Base-by-base conservation (phyloP, 2,329 filamentous ascomycete genomes). In the Dactylonectria estremocensis region DNA sequence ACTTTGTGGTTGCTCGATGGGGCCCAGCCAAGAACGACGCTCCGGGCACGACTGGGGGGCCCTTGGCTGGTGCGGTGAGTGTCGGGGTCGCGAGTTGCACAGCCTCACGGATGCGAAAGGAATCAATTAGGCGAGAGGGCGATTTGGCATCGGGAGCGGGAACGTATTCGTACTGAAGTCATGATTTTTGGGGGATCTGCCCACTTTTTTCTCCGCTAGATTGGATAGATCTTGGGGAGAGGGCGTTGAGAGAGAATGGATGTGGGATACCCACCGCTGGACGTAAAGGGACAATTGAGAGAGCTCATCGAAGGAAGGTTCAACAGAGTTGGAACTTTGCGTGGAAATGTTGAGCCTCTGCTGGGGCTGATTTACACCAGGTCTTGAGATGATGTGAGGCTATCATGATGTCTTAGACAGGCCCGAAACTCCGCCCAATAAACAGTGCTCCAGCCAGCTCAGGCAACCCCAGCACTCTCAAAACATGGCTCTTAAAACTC, bases 91-190 rank as follows among this genome's bases (percentile, higher is more conserved):
- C 43, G 33, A 57, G 37, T 22, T 50, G 60, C 60, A 43, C 53
- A 50, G 11, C 33, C 45, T 63, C 45, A 18, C 53, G 43, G 46
- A 40, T 40, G 58, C 40, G 5, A 14, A 10, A 61, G 37, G 10
- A n/a, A 55, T 37, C 24, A 43, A 46, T n/a, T 11, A 46, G 22
- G 28, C 48, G 48, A 18, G 11, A 14, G 16, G 7, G 40, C 13
- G 14, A 16, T 43, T 43, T 43, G 40, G 40, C n/a, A 43, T 43
- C 14, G 16, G 14, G 40, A n/a, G 37, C 2, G n/a, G 50, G 14
- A 43, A 57, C 60, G 60, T 63, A 63, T 63, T 63, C 60, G 60
- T 63, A 56, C 31, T 4, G 14, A 43, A 16, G 28, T n/a, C 31
- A 18, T 53, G 50, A 37, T 35, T 53, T 18, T 28, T 28, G 24